A percentile compares a stretch with the other conserved stretches of the same genome.
Conservation (phyloP, 2,329 filamentous ascomycete genomes). For the Aaosphaeria arxii region DNA sequence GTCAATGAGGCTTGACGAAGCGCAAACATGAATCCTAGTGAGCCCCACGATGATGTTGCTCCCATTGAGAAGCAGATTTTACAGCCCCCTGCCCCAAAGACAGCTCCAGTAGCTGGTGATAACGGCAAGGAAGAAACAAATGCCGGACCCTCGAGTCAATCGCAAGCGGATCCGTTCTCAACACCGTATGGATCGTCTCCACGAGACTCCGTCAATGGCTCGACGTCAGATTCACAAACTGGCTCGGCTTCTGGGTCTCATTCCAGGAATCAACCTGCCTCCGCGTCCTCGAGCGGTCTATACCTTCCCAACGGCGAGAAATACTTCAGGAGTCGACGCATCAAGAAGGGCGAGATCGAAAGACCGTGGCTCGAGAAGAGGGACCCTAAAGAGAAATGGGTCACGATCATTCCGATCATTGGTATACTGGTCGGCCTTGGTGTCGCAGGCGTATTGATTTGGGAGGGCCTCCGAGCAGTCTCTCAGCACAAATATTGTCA, state of each 20-base stretch:
- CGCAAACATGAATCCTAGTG: no score
- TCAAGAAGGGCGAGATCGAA: slow-evolving; percentile 70
- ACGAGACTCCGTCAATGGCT: no score
- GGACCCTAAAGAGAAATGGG: slow-evolving; percentile 81
- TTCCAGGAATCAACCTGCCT: not conserved
- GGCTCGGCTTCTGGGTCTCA: not conserved
- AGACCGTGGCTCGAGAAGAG: slow-evolving; percentile 74
- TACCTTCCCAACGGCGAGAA: slow-evolving; percentile 1
- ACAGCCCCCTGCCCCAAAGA: no score
- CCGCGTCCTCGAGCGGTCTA: slow-evolving; percentile 5
- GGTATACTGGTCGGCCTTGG: slow-evolving; percentile 68
- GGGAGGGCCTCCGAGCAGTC: slow-evolving; percentile 70
- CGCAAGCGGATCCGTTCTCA: no score
- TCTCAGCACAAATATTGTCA: slow-evolving; percentile 71
- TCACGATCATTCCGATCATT: slow-evolving; percentile 73
- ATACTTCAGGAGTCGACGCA: slow-evolving; percentile 72
- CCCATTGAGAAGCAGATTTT: no score
- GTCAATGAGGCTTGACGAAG: no score
- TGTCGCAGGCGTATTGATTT: slow-evolving; percentile 69
- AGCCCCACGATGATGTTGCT: no score
- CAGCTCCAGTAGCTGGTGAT: no score
- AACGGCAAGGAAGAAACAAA: no score
- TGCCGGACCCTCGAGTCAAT: no score
- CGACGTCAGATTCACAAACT: no score
- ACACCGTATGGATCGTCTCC: no score